These are phyloP conservation scores for Falciphora oryzae DNA, from an alignment of 2,329 filamentous ascomycete species.

Conservation along the genomic window DNA sequence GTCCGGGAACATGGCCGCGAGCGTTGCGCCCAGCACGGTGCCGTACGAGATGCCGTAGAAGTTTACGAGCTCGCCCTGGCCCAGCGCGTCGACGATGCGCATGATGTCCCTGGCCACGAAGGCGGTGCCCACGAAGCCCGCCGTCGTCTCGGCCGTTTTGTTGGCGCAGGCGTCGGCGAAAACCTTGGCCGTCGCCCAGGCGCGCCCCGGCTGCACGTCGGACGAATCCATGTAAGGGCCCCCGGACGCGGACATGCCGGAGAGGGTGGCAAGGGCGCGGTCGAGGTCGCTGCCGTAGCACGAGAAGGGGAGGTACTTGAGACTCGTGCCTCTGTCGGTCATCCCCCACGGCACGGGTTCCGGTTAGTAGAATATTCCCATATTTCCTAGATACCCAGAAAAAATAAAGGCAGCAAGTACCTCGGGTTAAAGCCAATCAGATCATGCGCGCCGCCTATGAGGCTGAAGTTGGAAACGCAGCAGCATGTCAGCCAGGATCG, in stretches of 20 bases:
- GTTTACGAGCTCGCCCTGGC: slow-evolving; percentile 30
- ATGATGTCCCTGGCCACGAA: slow-evolving; percentile 40
- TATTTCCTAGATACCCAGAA: too few relatives aligned
- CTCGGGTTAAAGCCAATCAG: slow-evolving; percentile 7
- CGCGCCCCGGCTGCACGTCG: slow-evolving; percentile 16
- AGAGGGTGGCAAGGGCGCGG: not conserved
- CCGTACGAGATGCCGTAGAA: slow-evolving; percentile 38
- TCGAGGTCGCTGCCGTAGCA: slow-evolving; percentile 4
- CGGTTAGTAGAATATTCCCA: too few relatives aligned
- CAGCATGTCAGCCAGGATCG: too few relatives aligned
- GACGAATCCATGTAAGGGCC: slow-evolving; percentile 13
- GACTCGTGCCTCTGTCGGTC: too few relatives aligned
- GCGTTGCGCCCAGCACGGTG: too few relatives aligned
- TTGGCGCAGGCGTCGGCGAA: slow-evolving; percentile 18
- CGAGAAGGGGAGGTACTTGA: not conserved
- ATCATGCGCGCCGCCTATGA: slow-evolving; percentile 3
- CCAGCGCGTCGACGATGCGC: slow-evolving; percentile 35
- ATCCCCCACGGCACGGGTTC: too few relatives aligned
- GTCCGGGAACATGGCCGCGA: too few relatives aligned
- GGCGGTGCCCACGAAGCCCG: slow-evolving; percentile 33
- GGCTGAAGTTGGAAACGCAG: too few relatives aligned
- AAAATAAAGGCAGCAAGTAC: too few relatives aligned
- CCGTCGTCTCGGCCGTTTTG: slow-evolving; percentile 23
- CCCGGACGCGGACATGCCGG: too few relatives aligned
- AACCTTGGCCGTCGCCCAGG: slow-evolving; percentile 20